These are phyloP conservation scores for Ophiostoma triangulosporum DNA, from an alignment of 2,329 filamentous ascomycete species.

Conservation along the genomic window DNA sequence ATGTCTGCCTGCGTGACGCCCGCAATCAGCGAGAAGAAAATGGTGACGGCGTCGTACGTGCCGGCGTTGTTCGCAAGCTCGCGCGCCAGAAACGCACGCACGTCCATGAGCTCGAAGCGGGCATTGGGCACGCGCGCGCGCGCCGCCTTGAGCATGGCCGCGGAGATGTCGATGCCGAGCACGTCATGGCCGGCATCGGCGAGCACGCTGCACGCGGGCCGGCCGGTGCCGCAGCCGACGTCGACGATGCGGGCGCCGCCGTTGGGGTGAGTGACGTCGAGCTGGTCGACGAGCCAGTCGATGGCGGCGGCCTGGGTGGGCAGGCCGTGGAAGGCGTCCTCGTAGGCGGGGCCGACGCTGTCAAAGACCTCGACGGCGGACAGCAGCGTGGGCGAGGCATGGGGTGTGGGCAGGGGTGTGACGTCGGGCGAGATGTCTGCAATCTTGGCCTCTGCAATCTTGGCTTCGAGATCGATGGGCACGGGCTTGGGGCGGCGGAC, in stretches of 20 bases:
- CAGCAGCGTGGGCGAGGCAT: slow-evolving; percentile 2
- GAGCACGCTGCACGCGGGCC: slow-evolving; percentile 16
- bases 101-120: slow-evolving; percentile 16
- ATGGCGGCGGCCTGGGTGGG: slow-evolving; percentile 15
- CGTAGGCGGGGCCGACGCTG: slow-evolving; percentile 17
- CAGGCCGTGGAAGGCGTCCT: slow-evolving; percentile 17
- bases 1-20: slow-evolving; percentile 18
- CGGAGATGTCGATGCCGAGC: slow-evolving; percentile 19
- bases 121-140: slow-evolving; percentile 16
- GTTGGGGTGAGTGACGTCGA: slow-evolving; percentile 5
- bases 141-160: slow-evolving; percentile 17
- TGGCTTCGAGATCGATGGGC: neutral
- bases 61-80: neutral
- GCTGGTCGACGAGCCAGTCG: slow-evolving; percentile 16
- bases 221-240: slow-evolving; percentile 20
- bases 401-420: neutral
- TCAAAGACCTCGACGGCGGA: slow-evolving; percentile 17
- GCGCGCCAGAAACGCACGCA: slow-evolving; percentile 13
- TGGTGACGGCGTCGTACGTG: slow-evolving; percentile 15
- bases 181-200: slow-evolving; percentile 19
- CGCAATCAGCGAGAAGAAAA: slow-evolving; percentile 19
- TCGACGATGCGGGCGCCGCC: slow-evolving; percentile 15
- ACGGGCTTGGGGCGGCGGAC: neutral
- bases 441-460: neutral
- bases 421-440: neutral